These are phyloP conservation scores for Cryptococcus sp. DNA, from an alignment of 1,284 basidiomycete species.

Conservation along the genomic window DNA sequence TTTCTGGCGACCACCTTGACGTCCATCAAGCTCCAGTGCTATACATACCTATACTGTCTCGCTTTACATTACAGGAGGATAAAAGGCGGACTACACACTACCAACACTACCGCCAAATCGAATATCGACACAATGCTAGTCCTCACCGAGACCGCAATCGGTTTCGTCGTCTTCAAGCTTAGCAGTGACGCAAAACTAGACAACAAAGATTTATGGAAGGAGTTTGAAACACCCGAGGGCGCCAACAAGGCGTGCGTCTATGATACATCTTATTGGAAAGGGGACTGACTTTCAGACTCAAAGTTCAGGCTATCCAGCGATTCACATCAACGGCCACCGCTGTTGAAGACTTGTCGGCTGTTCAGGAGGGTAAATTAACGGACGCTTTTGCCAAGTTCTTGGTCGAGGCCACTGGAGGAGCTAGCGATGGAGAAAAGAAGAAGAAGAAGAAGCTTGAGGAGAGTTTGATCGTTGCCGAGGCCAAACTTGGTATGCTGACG, in stretches of 20 bases:
- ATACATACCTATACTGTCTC: no score
- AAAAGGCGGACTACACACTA: no score
- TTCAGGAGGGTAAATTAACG: conserved; percentile 88
- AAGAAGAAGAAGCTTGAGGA: conserved; percentile 76
- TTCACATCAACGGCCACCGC: conserved; percentile 95
- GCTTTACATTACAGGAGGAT: no score
- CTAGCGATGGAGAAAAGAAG: conserved; percentile 39
- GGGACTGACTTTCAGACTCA: conserved; percentile 57
- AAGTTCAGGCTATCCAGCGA: conserved; percentile 91
- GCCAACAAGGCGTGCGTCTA: conserved; percentile 81
- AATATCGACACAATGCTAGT: conserved; percentile 47
- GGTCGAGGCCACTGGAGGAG: conserved; percentile 70
- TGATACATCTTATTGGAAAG: conserved; percentile 4
- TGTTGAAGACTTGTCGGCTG: conserved; percentile 95
- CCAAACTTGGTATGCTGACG: conserved; percentile 68
- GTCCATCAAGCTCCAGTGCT: no score
- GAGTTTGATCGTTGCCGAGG: conserved; percentile 80
- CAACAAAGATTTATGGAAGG: conserved; percentile 79
- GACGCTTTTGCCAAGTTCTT: conserved; percentile 93
- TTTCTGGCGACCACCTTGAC: no score
- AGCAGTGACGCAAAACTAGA: conserved; percentile 84
- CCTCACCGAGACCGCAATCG: conserved; percentile 50
- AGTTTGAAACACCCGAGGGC: conserved; percentile 85
- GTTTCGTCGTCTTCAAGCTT: conserved; percentile 97
- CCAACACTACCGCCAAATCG: not conserved